Conservation (phyloP, 495 filamentous ascomycete species). For the Neurospora pannonica region DNA sequence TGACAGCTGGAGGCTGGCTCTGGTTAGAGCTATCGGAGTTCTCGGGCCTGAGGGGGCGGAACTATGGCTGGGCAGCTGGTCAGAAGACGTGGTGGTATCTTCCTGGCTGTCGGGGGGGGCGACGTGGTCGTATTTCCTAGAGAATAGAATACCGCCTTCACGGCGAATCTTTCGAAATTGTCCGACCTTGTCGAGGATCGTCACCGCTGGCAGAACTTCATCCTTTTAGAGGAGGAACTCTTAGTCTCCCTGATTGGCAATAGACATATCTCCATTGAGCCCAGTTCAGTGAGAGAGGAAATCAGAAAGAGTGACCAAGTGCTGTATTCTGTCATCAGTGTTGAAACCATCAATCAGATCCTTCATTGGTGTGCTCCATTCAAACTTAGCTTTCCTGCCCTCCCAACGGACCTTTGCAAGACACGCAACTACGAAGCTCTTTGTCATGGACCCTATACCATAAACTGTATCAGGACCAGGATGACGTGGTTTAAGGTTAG, state of each 20-base stretch:
- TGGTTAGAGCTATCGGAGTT: no score
- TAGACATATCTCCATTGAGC: neutral
- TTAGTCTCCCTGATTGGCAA: neutral
- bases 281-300: slow-evolving; percentile 6
- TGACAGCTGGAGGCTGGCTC: no score
- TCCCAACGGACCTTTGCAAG: neutral
- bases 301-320: neutral
- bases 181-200: neutral
- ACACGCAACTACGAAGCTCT: neutral
- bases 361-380: neutral
- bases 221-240: neutral
- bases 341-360: slow-evolving; percentile 2
- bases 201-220: neutral
- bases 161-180: slow-evolving; percentile 4
- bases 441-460: slow-evolving; percentile 6
- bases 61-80: no score
- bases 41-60: no score
- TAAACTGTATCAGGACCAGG: slow-evolving; percentile 4
- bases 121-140: no score
- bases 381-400: neutral
- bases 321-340: neutral
- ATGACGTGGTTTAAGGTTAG: neutral
- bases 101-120: no score
- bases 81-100: no score
- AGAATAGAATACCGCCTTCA: no score